Evolutionary conservation across 1,284 basidiomycete genomes (phyloP).

Genomic region (Leccinum variabile): DNA sequence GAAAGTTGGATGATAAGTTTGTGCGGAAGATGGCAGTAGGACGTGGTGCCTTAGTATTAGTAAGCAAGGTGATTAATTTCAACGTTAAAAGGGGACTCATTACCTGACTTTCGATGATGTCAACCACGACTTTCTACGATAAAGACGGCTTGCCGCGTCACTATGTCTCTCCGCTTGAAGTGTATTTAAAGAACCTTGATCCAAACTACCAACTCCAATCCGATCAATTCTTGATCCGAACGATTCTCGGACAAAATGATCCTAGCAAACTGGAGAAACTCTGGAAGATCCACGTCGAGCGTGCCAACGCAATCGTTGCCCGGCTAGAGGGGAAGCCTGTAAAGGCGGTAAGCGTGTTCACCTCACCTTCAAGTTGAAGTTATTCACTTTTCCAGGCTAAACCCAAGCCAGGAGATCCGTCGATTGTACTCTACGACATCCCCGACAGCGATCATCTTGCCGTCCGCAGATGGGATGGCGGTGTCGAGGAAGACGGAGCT

Average conservation of each 20-base stretch:
- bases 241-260: background rate
- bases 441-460: background rate
- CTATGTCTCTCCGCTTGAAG: background rate
- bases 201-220: background rate
- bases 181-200: background rate
- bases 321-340: background rate
- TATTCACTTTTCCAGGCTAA: background rate
- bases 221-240: background rate
- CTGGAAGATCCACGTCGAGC: background rate
- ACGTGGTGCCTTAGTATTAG: too few relatives aligned
- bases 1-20: constrained; percentile 85
- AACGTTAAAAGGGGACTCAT: too few relatives aligned
- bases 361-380: background rate
- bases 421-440: background rate
- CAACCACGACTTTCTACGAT: too few relatives aligned
- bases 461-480: background rate
- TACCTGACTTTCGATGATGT: too few relatives aligned
- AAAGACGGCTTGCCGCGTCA: background rate
- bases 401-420: background rate
- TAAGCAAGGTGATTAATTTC: too few relatives aligned
- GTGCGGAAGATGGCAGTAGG: too few relatives aligned
- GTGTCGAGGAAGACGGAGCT: too few relatives aligned
- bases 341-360: background rate
- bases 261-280: background rate
- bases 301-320: background rate